Base-by-base conservation (phyloP, 768 basidiomycete species). In the Daedalea quercina region DNA sequence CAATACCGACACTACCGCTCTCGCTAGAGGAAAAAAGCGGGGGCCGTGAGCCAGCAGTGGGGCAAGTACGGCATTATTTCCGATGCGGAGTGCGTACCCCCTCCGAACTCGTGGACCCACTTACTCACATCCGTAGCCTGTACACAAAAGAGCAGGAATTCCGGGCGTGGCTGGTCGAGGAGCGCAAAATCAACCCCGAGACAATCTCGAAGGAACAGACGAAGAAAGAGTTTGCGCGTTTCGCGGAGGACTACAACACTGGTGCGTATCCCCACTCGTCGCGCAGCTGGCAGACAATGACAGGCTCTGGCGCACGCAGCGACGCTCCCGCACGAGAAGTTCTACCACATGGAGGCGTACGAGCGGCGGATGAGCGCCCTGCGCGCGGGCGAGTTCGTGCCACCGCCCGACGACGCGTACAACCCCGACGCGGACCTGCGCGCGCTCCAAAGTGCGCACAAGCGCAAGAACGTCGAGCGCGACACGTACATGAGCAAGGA, bases 301-400 rank as follows among this genome's bases (percentile, higher is more conserved):
- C 24, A 37, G 35, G 22, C 22, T 19, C n/a, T n/a, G n/a, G 6
- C 35, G 19, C 37, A 12, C 41, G 17, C 54, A 93, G 93, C 92
- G 13, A 96, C 94, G 2, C 76, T 96, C 2, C 90, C 94, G 9
- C 88, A 95, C 62, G 92, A 94, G 66, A 96, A 96, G 66, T 96
- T 94, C 68, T 95, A 95, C 67, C 81, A 94, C 63, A 91, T 94
- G 79, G 83, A 82, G 51, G 77, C 80, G 4, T 93, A 92, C 65
- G 90, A 94, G 55, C 74, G 74, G 20, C 84, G 90, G 44, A 95
- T 95, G 94, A 68, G 79, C 34, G 82, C 90, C 20, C 70, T 95
- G 46, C 82, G 92, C 43, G 76, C 82, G n/a, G 94, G 94, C 35
- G 91, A 89, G 59, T 86, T 80, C 48, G 69, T 92, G 9, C 87